A percentile compares a stretch with the other conserved stretches of the same genome.
These are phyloP conservation scores for Kodamaea arcana DNA, from an alignment of 1,139 yeast species.

Conservation along the genomic window DNA sequence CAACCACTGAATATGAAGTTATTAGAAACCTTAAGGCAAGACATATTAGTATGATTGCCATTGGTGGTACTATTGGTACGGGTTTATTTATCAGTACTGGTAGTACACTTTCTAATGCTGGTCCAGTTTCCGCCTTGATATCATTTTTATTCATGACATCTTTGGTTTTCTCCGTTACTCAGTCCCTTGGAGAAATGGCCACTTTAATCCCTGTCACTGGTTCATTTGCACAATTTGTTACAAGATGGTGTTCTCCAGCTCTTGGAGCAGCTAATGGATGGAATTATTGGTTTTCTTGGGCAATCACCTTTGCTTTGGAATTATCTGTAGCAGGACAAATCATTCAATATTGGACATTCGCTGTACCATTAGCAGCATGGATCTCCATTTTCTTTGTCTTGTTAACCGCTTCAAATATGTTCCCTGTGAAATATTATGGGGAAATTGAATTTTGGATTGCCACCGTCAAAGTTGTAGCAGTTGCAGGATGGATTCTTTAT, in stretches of 20 bases:
- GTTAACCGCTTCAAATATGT: constrained; percentile 47
- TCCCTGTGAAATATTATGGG: constrained; percentile 64
- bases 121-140: constrained; percentile 67
- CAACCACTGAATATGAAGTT: constrained; percentile 16
- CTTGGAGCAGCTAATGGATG: constrained; percentile 80
- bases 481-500: constrained; percentile 65
- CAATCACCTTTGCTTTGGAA: constrained; percentile 79
- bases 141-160: constrained; percentile 65
- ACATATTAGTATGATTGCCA: constrained; percentile 25
- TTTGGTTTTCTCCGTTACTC: constrained; percentile 61
- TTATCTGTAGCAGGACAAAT: constrained; percentile 77
- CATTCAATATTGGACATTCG: constrained; percentile 68
- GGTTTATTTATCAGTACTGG: constrained; percentile 60
- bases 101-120: constrained; percentile 53
- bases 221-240: constrained; percentile 51
- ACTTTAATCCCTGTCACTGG: constrained; percentile 68
- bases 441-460: constrained; percentile 65
- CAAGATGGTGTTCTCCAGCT: constrained; percentile 65
- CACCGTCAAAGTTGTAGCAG: constrained; percentile 62
- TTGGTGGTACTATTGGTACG: constrained; percentile 61
- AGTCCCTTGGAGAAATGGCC: constrained; percentile 73
- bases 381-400: constrained; percentile 63
- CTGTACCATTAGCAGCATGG: constrained; percentile 75
- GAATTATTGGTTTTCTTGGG: constrained; percentile 87
- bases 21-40: constrained; percentile 45